These are phyloP conservation scores for Teunomyces aglyptinius DNA, from an alignment of 805 yeast species.

Conservation along the genomic window DNA sequence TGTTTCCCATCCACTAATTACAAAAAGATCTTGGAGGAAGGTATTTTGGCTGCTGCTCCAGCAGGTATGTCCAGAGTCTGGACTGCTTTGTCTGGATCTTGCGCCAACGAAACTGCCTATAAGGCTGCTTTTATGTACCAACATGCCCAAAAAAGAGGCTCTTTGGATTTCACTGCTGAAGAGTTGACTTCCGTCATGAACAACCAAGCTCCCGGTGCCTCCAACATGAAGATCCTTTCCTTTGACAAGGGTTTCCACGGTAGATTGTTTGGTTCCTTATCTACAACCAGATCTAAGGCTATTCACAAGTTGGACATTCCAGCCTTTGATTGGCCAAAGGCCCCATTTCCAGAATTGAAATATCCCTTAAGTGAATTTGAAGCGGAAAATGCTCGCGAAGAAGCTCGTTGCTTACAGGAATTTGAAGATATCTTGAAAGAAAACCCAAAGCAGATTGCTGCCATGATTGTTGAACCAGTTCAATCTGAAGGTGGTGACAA, in stretches of 20 bases:
- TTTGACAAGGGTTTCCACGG: conserved; percentile 59
- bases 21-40: conserved; percentile 45
- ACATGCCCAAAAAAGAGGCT: conserved; percentile 53
- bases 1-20: conserved; percentile 39
- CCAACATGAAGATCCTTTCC: conserved; percentile 52
- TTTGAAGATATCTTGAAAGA: conserved; percentile 39
- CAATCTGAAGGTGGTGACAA: conserved; percentile 79
- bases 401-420: conserved; percentile 44
- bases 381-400: conserved; percentile 46
- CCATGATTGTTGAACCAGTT: conserved; percentile 56
- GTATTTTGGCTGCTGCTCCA: conserved; percentile 63
- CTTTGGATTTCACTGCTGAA: conserved; percentile 42
- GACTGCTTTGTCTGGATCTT: conserved; percentile 68
- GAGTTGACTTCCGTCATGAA: conserved; percentile 50
- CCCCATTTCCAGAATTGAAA: conserved; percentile 44
- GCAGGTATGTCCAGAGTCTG: conserved; percentile 57
- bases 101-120: conserved; percentile 69
- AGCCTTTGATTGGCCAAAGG: conserved; percentile 59
- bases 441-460: conserved; percentile 48
- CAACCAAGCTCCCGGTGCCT: conserved; percentile 51
- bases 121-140: conserved; percentile 70
- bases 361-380: conserved; percentile 38
- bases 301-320: conserved; percentile 59
- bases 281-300: conserved; percentile 56
- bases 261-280: conserved; percentile 53